These are phyloP conservation scores for Cryptococcus hybrid DNA, from an alignment of 1,284 basidiomycete species.

Conservation along the genomic window DNA sequence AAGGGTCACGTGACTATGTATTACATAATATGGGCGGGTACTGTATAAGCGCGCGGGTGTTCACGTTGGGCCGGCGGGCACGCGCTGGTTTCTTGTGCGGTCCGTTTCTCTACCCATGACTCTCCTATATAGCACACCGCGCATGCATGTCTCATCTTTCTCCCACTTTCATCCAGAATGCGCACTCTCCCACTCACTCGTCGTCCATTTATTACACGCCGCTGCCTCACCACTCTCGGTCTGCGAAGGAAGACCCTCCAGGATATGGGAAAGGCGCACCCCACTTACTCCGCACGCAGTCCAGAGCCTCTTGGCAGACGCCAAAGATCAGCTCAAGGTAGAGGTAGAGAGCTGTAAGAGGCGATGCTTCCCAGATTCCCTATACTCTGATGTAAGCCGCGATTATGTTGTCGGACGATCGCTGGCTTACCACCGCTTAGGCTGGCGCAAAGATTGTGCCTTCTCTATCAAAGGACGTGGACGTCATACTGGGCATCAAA, in stretches of 20 bases:
- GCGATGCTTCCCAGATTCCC: constrained; percentile 65
- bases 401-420: neutral
- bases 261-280: constrained; percentile 84
- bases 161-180: neutral
- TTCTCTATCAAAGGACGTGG: constrained; percentile 59
- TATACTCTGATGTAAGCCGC: constrained; percentile 63
- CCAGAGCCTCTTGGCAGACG: constrained; percentile 51
- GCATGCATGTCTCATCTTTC: neutral
- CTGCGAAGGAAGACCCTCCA: constrained; percentile 71
- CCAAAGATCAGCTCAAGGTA: constrained; percentile 59
- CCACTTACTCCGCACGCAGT: constrained; percentile 77
- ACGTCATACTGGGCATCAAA: constrained; percentile 82
- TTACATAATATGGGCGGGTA: no score
- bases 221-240: constrained; percentile 54
- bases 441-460: constrained; percentile 68
- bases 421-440: constrained; percentile 48
- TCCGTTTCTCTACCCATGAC: neutral
- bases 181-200: neutral
- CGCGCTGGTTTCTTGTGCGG: neutral
- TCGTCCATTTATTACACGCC: neutral
- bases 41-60: neutral
- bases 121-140: neutral
- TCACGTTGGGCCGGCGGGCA: no score
- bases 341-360: constrained; percentile 72
- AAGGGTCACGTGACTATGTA: neutral